phyloP scores from a whole-genome alignment of 352 stramenopile species.

The Phytophthora brassicae region DNA sequence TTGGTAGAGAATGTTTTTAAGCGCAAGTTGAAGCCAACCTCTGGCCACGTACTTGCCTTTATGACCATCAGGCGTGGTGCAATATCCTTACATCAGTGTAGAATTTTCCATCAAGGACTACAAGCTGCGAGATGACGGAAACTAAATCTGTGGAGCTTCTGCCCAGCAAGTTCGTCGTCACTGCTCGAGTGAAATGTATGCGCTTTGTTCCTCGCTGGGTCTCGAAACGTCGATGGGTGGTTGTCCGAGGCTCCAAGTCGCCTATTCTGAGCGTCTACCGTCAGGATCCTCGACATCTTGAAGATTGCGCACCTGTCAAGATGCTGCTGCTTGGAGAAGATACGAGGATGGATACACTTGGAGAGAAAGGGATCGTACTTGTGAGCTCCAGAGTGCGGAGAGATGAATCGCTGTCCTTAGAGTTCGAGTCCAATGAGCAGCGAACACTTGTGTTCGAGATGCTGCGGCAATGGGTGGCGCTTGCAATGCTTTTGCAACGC shows the following conservation, averaged over 20 bases:
- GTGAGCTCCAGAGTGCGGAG: slow-evolving; percentile 51
- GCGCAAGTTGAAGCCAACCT: slow-evolving; percentile 17
- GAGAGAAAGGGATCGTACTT: slow-evolving; percentile 53
- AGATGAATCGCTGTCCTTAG: slow-evolving; percentile 55
- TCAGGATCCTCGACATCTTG: slow-evolving; percentile 28
- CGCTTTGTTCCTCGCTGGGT: slow-evolving; percentile 61
- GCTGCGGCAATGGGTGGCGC: slow-evolving; percentile 57
- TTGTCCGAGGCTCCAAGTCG: slow-evolving; percentile 63
- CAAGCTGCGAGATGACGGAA: neutral
- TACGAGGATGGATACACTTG: slow-evolving; percentile 41
- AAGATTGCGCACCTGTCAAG: slow-evolving; percentile 31
- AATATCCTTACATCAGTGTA: slow-evolving; percentile 9
- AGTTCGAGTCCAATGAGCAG: slow-evolving; percentile 48
- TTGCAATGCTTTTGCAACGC: slow-evolving; percentile 51
- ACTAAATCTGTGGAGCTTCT: slow-evolving; percentile 30
- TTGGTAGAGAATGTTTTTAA: slow-evolving; percentile 14
- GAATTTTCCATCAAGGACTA: too few species aligned
- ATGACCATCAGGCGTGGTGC: slow-evolving; percentile 1
- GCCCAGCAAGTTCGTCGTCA: slow-evolving; percentile 53
- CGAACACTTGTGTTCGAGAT: slow-evolving; percentile 52
- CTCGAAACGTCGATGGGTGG: slow-evolving; percentile 52
- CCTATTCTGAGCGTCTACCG: slow-evolving; percentile 57
- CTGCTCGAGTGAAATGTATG: slow-evolving; percentile 47
- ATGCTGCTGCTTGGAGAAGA: slow-evolving; percentile 58
- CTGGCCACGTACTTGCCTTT: slow-evolving; percentile 1